Evolutionary conservation across 1,139 yeast genomes (phyloP).

Genomic region (Candida glucosophila): DNA sequence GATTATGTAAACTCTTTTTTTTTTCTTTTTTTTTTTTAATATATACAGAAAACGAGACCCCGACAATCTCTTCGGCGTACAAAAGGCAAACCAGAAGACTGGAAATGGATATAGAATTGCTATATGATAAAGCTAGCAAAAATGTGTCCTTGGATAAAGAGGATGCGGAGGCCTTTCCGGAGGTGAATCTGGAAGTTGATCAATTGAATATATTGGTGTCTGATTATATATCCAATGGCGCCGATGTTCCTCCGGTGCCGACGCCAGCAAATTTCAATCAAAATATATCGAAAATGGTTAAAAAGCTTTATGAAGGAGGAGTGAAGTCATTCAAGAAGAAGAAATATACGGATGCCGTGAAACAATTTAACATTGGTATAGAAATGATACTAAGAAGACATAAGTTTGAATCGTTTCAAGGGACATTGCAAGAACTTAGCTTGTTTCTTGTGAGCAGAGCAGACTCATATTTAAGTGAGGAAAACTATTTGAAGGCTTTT

Average conservation of each 20-base stretch:
- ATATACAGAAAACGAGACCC: too few relatives aligned
- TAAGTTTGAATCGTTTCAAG: conserved; percentile 78
- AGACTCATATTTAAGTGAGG: conserved; percentile 65
- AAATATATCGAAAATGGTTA: conserved; percentile 56
- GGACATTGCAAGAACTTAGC: conserved; percentile 69
- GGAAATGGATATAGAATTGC: too few relatives aligned
- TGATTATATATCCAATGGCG: conserved; percentile 50
- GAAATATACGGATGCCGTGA: conserved; percentile 63
- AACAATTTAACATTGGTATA: conserved; percentile 66
- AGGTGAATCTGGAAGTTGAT: conserved; percentile 38
- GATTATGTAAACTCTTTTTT: too few relatives aligned
- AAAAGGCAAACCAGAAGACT: too few relatives aligned
- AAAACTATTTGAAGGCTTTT: conserved; percentile 62
- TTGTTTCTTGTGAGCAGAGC: conserved; percentile 71
- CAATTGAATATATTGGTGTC: conserved; percentile 58
- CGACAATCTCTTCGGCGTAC: too few relatives aligned
- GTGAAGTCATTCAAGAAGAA: conserved; percentile 52
- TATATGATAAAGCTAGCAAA: too few relatives aligned
- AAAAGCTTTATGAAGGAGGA: conserved; percentile 69
- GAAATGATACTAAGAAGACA: conserved; percentile 77
- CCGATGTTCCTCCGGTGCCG: conserved; percentile 68
- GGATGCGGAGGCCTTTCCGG: conserved; percentile 16
- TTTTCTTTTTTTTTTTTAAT: too few relatives aligned
- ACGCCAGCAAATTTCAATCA: conserved; percentile 43
- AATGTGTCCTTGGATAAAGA: too few relatives aligned